Evolutionary conservation across 2,329 filamentous ascomycete genomes (phyloP), one percentile per base, ranked within the genome.

Genomic region (Thelonectria rubi): DNA sequence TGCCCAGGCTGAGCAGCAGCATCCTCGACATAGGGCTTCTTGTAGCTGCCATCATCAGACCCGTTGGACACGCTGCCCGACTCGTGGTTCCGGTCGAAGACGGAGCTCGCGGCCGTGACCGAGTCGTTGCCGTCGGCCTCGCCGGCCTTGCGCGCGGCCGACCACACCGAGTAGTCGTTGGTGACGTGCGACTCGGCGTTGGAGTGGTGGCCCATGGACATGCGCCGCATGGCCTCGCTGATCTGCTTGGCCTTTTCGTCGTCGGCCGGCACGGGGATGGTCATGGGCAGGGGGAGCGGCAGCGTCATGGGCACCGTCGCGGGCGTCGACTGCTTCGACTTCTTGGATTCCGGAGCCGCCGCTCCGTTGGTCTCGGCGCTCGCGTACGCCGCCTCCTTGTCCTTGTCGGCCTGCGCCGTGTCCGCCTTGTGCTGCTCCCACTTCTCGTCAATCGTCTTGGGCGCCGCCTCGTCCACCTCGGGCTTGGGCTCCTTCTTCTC

Each of bases 401-500:
- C 70, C 6, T 66, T 58, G 17, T 72, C 70, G 10, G 68, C 63
- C 14, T 59, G 58, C 2, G 63, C 62, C 2, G 62, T 68, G 26
- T 71, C 57, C 12, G 62, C 65, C 59, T 72, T 69, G 60, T 72
- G 70, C 30, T 71, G 66, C 65, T 71, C 71, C 70, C 72, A 72
- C 63, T 70, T 72, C 54, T 72, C 70, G 3, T 72, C 70, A n/a
- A 72, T 56, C 1, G 66, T 72, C 32, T 59, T 69, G n/a, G 70
- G 63, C 2, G 50, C 45, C 2, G 55, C 39, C 3, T 63, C 64
- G 2, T 72, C 63, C n/a, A 61, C 56, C 20, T 58, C 65, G 52
- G 85, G 86, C 87, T 93, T 91, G 91, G 91, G 90, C 47, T 88
- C 71, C 55, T 73, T 73, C 59, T 72, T 82, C 69, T 88, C 86